phyloP scores from a whole-genome alignment of 495 filamentous ascomycete genomes.

The Daldinia loculata region DNA sequence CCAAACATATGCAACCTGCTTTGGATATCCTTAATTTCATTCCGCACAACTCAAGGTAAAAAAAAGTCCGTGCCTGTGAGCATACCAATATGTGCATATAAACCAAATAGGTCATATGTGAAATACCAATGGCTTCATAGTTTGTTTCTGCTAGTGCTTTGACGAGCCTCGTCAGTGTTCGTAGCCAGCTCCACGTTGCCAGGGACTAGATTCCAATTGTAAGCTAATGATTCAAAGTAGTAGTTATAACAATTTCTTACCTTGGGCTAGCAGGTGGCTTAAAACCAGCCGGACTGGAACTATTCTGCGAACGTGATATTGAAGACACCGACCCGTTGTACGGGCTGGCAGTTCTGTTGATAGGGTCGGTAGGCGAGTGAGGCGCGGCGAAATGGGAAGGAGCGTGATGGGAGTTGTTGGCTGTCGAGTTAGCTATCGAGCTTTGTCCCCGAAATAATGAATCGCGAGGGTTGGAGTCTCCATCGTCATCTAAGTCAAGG shows the following conservation, averaged over 20 bases:
- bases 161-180: constrained; percentile 40
- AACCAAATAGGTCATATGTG: neutral
- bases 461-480: constrained; percentile 62
- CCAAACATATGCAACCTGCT: constrained; percentile 5
- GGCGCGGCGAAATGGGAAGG: constrained; percentile 33
- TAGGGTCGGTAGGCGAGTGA: constrained; percentile 30
- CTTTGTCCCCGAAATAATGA: constrained; percentile 44
- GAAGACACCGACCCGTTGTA: constrained; percentile 30
- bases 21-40: neutral
- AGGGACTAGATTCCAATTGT: constrained; percentile 49
- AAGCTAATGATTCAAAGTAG: constrained; percentile 7
- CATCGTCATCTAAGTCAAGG: constrained; percentile 78
- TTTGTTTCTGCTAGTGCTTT: neutral
- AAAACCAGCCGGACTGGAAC: constrained; percentile 49
- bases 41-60: neutral
- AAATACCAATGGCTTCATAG: neutral
- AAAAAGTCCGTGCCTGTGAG: neutral
- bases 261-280: constrained; percentile 42
- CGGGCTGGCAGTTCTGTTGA: constrained; percentile 38
- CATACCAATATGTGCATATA: neutral
- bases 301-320: constrained; percentile 42
- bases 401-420: constrained; percentile 28
- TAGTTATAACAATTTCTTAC: constrained; percentile 46
- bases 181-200: constrained; percentile 66
- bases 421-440: constrained; percentile 33